Conservation (phyloP, 805 yeast genomes). For the Schizosaccharomyces japonicus region DNA sequence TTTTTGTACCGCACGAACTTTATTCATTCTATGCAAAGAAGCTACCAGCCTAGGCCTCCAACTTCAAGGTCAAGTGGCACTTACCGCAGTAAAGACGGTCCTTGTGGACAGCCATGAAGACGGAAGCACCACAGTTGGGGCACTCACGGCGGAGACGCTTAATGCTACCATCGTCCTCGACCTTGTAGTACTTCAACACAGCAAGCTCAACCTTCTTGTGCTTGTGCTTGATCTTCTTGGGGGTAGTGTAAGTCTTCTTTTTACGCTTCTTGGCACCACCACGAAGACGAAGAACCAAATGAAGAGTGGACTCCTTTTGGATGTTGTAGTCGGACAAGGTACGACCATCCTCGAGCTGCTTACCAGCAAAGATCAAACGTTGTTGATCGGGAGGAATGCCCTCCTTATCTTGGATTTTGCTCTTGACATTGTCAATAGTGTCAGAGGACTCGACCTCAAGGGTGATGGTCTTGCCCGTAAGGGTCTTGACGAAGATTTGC, state of each 20-base stretch:
- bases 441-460: constrained; percentile 81
- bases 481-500: constrained; percentile 77
- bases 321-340: constrained; percentile 85
- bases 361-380: constrained; percentile 85
- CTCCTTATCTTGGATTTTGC: constrained; percentile 88
- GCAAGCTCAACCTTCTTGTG: constrained; percentile 98
- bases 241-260: constrained; percentile 99
- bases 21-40: constrained; percentile 74
- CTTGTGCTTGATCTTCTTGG: constrained; percentile 99
- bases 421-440: constrained; percentile 83
- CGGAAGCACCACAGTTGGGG: constrained; percentile 92
- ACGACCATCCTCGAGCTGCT: constrained; percentile 88
- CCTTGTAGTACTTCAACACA: constrained; percentile 98
- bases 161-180: constrained; percentile 93
- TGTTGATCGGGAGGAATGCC: constrained; percentile 95
- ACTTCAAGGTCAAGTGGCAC: constrained; percentile 85
- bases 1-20: too few species aligned
- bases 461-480: constrained; percentile 78
- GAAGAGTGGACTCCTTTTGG: constrained; percentile 77
- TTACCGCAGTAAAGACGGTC: constrained; percentile 99
- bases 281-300: constrained; percentile 65
- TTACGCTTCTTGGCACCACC: constrained; percentile 99
- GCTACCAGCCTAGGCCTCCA: constrained; percentile 17
- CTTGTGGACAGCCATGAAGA: constrained; percentile 76
- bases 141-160: constrained; percentile 98